Conservation (phyloP, 805 yeast species). For the Nakazawaea siamensis region DNA sequence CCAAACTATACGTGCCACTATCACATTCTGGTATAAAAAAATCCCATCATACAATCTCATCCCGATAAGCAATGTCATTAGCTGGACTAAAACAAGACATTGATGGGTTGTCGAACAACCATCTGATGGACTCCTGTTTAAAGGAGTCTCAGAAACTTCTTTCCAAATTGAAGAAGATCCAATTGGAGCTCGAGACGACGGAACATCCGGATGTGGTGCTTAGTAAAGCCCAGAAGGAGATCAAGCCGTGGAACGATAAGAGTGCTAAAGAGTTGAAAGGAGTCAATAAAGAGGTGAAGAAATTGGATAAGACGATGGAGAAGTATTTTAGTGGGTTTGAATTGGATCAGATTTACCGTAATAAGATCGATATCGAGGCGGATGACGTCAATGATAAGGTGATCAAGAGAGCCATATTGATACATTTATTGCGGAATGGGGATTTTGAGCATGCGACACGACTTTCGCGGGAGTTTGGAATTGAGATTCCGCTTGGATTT, state of each 20-base stretch:
- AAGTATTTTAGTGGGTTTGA: constrained; percentile 17
- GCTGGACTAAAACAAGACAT: background rate
- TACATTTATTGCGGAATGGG: constrained; percentile 24
- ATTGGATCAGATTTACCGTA: constrained; percentile 18
- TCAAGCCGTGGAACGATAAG: constrained; percentile 20
- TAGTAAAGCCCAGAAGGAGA: no score
- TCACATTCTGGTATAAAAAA: no score
- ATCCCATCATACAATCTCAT: background rate
- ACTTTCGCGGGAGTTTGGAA: constrained; percentile 22
- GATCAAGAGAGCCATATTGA: constrained; percentile 20
- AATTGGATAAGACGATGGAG: constrained; percentile 19
- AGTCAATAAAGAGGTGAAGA: constrained; percentile 18
- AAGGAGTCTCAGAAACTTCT: background rate
- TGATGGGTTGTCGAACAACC: background rate
- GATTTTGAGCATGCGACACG: constrained; percentile 16
- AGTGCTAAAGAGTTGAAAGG: constrained; percentile 23
- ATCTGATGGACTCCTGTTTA: background rate
- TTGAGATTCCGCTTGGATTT: constrained; percentile 18
- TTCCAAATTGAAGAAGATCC: background rate
- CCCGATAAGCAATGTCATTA: background rate
- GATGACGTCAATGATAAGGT: constrained; percentile 14
- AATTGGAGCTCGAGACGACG: constrained; percentile 2
- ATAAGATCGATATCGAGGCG: constrained; percentile 22
- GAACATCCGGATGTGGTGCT: no score
- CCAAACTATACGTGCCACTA: no score